Conservation (phyloP, 73 alveolate species). For the Breviolum minutum region DNA sequence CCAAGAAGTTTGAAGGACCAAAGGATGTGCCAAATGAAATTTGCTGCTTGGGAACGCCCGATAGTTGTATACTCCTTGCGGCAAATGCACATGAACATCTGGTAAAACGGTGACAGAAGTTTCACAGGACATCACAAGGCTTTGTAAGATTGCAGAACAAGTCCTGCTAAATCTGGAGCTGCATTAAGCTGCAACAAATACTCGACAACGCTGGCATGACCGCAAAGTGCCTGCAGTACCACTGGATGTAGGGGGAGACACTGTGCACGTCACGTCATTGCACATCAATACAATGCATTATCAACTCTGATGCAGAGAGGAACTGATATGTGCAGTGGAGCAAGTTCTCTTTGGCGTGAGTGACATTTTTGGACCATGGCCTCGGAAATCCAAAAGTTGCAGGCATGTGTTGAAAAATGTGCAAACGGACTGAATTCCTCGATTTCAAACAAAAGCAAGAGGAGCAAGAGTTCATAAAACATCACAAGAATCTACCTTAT, state of each 20-base stretch:
- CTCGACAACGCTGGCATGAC: constrained; percentile 59
- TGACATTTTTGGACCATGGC: constrained; percentile 62
- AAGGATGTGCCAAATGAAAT: too few relatives aligned
- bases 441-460: background rate
- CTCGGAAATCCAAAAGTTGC: background rate
- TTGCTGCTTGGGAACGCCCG: constrained; percentile 22
- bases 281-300: background rate
- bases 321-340: constrained; percentile 59
- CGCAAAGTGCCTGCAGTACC: constrained; percentile 58
- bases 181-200: constrained; percentile 58
- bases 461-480: background rate
- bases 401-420: background rate
- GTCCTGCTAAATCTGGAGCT: constrained; percentile 56
- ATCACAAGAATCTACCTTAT: background rate
- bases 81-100: background rate
- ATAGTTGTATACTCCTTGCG: constrained; percentile 57
- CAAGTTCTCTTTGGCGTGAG: constrained; percentile 74
- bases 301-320: background rate
- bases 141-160: background rate
- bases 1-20: too few relatives aligned
- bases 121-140: background rate
- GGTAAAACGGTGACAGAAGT: background rate
- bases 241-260: too few relatives aligned
- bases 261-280: background rate
- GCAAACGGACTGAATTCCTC: background rate